Conservation (phyloP, 495 filamentous ascomycete genomes). For the Aspergillus campestris region DNA sequence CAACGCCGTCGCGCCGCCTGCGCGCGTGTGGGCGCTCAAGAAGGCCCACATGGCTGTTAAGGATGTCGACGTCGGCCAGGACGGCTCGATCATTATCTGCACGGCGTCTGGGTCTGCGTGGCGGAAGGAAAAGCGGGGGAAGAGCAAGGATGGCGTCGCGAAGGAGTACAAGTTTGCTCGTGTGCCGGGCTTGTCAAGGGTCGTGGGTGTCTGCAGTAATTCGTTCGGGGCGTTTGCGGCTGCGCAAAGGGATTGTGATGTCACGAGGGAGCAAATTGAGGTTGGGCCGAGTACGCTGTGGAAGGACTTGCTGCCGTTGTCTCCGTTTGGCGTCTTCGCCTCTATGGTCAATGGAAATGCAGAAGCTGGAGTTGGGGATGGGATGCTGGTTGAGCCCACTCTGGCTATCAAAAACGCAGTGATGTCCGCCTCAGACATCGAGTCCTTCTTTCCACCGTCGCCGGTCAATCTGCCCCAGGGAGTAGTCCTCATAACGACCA, state of each 20-base stretch:
- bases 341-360: constrained; percentile 8
- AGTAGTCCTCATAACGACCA: constrained; percentile 45
- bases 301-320: constrained; percentile 62
- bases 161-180: constrained; percentile 90
- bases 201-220: constrained; percentile 76
- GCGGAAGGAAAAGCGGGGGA: constrained; percentile 71
- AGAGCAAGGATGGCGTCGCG: constrained; percentile 62
- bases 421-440: constrained; percentile 47
- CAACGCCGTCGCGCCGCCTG: constrained; percentile 62
- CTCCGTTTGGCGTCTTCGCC: constrained; percentile 43
- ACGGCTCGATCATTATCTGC: constrained; percentile 91
- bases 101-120: constrained; percentile 89
- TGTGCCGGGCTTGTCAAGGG: constrained; percentile 76
- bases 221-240: constrained; percentile 83
- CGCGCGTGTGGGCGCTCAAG: constrained; percentile 72
- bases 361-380: constrained; percentile 7
- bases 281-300: constrained; percentile 58
- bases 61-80: constrained; percentile 82
- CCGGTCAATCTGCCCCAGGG: constrained; percentile 16
- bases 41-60: constrained; percentile 76
- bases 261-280: constrained; percentile 64
- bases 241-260: constrained; percentile 74
- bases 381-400: constrained; percentile 14
- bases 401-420: constrained; percentile 33
- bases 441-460: constrained; percentile 39